These are phyloP conservation scores for Potentilla sterilis DNA, from an alignment of 306 rosid species.

Conservation along the genomic window DNA sequence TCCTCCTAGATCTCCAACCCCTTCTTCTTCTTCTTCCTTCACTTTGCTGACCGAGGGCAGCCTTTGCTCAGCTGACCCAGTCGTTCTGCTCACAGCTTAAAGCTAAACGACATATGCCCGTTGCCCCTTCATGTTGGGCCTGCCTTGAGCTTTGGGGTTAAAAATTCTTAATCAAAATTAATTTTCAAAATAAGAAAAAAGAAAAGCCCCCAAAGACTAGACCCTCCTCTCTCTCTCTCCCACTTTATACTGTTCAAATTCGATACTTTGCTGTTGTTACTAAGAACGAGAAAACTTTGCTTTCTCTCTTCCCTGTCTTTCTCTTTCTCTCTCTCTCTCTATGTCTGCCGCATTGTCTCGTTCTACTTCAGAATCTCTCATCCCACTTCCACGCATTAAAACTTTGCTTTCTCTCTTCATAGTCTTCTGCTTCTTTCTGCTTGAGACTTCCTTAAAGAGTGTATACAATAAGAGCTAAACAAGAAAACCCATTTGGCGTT, in stretches of 20 bases:
- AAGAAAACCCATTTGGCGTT: conserved; percentile 27
- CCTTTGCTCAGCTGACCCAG: conserved; percentile 62
- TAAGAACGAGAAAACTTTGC: conserved; percentile 79
- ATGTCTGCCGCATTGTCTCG: conserved; percentile 86
- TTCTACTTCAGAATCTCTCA: conserved; percentile 70
- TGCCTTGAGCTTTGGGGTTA: conserved; percentile 51
- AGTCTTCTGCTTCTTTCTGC: conserved; percentile 38
- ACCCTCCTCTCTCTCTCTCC: not conserved
- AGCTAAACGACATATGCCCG: conserved; percentile 71
- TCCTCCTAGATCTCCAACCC: conserved; percentile 12
- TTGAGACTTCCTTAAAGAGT: conserved; percentile 30
- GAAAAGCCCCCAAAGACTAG: conserved; percentile 29
- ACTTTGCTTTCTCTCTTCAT: conserved; percentile 43
- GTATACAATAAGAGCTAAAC: conserved; percentile 29
- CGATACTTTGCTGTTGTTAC: conserved; percentile 75
- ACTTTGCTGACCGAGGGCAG: conserved; percentile 91
- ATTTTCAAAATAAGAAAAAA: conserved; percentile 23
- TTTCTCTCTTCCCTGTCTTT: conserved; percentile 22
- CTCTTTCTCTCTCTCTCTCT: conserved; percentile 30
- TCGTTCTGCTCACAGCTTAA: conserved; percentile 42
- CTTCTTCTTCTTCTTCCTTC: conserved; percentile 26
- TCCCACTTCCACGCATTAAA: conserved; percentile 84
- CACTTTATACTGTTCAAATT: conserved; percentile 89
- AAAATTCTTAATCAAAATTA: not conserved
- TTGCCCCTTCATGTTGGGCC: conserved; percentile 51